Evolutionary conservation across 2,329 filamentous ascomycete genomes (phyloP), one percentile per base, ranked within the genome.

Genomic region (Trichophyton simii): DNA sequence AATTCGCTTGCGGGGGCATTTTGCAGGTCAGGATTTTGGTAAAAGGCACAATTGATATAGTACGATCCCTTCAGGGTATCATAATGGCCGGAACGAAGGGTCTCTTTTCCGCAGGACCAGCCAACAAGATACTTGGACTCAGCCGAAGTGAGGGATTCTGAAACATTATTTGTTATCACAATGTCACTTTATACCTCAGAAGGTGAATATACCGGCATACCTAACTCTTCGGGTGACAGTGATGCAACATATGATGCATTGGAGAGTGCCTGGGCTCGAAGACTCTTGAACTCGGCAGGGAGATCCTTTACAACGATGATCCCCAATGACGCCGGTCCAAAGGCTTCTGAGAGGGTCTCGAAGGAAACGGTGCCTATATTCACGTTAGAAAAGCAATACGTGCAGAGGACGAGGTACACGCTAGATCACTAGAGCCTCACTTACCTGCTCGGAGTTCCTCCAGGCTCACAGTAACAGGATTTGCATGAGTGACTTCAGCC

Each of bases 271-370:
- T 82, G 82, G 63, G 82, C 82, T 63, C 94, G 83, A 50, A 96
- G 77, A n/a, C 81, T 75, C 13, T 81, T 74, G 68, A 95, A 99
- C 59, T 83, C 79, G 4, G 80, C 65, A 0, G 91, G 89, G 0
- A 97, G 83, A 71, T 91, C 89, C 71, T 88, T 90, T 57, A 99
- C 91, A n/a, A 97, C 78, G 61, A 99, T 86, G 59, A 99, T 96
- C 0, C 94, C 94, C 11, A 97, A 79, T 1, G 91, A 96, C 28
- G 88, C 84, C 1, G 91, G 90, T 0, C 94, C 94, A 71, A 99
- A 97, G 0, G 94, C 94, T 67, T 87, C 71, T 36, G 76, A 73
- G 11, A 80, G 71, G 8, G 73, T 75, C 18, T 74, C 69, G 63
- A 77, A 78, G 5, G 77, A 72, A 52, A 80, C 70, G 4, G 71